These are phyloP conservation scores for Lactarius trivialis DNA, from an alignment of 768 basidiomycete species.

Conservation along the genomic window DNA sequence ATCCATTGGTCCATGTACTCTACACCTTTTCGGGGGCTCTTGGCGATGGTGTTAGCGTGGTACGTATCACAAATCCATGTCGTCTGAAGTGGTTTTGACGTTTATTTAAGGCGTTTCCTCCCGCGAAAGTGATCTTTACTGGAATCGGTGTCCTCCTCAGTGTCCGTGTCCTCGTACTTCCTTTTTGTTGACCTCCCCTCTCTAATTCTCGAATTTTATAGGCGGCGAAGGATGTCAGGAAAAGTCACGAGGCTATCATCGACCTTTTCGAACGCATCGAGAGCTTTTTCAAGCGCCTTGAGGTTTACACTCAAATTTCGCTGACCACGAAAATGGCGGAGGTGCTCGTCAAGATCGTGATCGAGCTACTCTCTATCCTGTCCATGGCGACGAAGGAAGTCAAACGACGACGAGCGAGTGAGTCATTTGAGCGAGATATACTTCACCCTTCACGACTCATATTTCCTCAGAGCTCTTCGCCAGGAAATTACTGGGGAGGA, in stretches of 20 bases:
- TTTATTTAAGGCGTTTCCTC: not conserved
- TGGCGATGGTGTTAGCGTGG: not conserved
- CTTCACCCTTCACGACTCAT: not conserved
- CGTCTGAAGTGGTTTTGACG: not conserved
- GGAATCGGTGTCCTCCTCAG: not conserved
- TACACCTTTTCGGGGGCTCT: not conserved
- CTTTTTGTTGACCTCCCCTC: not conserved
- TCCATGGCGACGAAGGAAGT: not conserved
- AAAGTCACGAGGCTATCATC: not conserved
- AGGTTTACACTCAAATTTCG: not conserved
- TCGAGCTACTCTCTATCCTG: not conserved
- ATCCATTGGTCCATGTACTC: not conserved
- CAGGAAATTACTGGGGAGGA: not conserved
- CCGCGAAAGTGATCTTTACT: not conserved
- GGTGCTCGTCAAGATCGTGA: not conserved
- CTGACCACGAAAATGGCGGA: not conserved
- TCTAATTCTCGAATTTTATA: not conserved
- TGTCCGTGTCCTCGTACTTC: not conserved
- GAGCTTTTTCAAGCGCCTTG: not conserved
- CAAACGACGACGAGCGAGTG: not conserved
- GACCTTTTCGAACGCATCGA: not conserved
- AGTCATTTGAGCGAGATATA: not conserved
- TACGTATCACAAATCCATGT: not conserved
- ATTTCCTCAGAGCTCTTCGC: not conserved
- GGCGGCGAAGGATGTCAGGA: not conserved